Percentiles rank a stretch among this genome's conserved stretches.
Conservation (phyloP, 768 basidiomycete species). For the Stropharia rugosoannulata region DNA sequence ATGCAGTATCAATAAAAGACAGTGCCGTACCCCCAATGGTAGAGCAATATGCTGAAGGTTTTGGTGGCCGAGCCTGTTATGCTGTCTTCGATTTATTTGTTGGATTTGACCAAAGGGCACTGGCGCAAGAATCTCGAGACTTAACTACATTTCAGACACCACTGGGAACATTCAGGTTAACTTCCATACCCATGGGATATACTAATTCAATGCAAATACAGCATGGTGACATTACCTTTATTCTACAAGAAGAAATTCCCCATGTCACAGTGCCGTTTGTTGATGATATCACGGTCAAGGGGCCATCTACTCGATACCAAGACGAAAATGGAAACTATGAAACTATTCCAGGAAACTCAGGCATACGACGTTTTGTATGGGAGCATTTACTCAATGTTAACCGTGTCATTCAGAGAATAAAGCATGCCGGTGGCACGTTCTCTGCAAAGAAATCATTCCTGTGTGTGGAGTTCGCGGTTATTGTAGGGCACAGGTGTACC, state of each 20-base stretch:
- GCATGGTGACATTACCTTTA: conserved; percentile 21
- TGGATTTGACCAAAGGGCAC: conserved; percentile 32
- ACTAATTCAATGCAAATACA: conserved; percentile 38
- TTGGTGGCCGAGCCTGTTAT: conserved; percentile 22
- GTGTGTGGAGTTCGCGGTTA: conserved; percentile 14
- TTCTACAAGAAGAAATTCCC: conserved; percentile 29
- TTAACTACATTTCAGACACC: conserved; percentile 40
- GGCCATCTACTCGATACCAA: conserved; percentile 31
- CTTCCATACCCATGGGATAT: conserved; percentile 35
- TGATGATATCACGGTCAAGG: conserved; percentile 30
- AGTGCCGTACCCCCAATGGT: conserved; percentile 31
- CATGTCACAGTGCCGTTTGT: conserved; percentile 22
- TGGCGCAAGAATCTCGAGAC: conserved; percentile 21
- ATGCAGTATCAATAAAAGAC: conserved; percentile 35
- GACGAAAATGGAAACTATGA: conserved; percentile 18
- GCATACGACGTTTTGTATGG: conserved; percentile 36
- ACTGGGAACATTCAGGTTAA: conserved; percentile 29
- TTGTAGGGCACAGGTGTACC: conserved; percentile 26
- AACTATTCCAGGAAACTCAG: conserved; percentile 21
- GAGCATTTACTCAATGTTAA: conserved; percentile 33
- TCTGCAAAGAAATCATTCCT: conserved; percentile 32
- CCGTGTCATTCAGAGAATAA: conserved; percentile 27
- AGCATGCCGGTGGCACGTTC: conserved; percentile 30
- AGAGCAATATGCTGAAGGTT: conserved; percentile 31
- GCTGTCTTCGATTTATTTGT: conserved; percentile 32